phyloP scores from a whole-genome alignment of 208 protist species.

The Borovskyia barvae region DNA sequence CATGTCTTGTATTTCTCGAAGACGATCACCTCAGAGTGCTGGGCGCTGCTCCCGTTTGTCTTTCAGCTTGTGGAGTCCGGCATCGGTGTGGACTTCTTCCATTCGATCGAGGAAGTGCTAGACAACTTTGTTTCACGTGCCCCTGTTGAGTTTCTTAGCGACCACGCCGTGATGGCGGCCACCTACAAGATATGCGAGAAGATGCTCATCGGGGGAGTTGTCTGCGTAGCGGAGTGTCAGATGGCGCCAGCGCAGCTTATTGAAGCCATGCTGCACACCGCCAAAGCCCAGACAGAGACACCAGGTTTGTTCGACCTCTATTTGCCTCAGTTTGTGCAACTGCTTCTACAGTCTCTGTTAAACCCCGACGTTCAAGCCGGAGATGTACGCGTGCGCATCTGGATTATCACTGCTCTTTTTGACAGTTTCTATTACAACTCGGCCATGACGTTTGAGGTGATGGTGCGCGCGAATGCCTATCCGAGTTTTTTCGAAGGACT shows the following conservation, averaged over 20 bases:
- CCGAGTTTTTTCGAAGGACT: slow-evolving; percentile 75
- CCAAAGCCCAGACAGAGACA: slow-evolving; percentile 48
- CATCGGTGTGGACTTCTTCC: slow-evolving; percentile 86
- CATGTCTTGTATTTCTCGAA: slow-evolving; percentile 71
- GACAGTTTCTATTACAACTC: slow-evolving; percentile 89
- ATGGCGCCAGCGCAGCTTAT: slow-evolving; percentile 75
- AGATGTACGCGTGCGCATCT: slow-evolving; percentile 65
- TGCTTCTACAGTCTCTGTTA: slow-evolving; percentile 72
- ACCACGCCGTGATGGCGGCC: slow-evolving; percentile 65
- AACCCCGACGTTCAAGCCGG: slow-evolving; percentile 45
- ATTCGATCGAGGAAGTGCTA: slow-evolving; percentile 73
- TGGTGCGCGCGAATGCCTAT: slow-evolving; percentile 53
- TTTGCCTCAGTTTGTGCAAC: slow-evolving; percentile 51
- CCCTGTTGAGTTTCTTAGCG: slow-evolving; percentile 57
- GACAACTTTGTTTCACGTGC: slow-evolving; percentile 81
- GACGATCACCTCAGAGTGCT: slow-evolving; percentile 58
- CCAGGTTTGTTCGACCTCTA: slow-evolving; percentile 55
- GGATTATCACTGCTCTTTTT: slow-evolving; percentile 79
- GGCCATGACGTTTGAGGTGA: slow-evolving; percentile 44
- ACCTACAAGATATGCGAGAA: slow-evolving; percentile 76
- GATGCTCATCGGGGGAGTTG: slow-evolving; percentile 69
- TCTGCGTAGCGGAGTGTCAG: slow-evolving; percentile 47
- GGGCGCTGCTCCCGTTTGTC: slow-evolving; percentile 65
- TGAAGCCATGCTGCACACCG: slow-evolving; percentile 83
- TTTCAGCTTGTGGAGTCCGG: slow-evolving; percentile 67